Evolutionary conservation across 148 eudicot genomes (phyloP).

Genomic region (Selenicereus undatus): DNA sequence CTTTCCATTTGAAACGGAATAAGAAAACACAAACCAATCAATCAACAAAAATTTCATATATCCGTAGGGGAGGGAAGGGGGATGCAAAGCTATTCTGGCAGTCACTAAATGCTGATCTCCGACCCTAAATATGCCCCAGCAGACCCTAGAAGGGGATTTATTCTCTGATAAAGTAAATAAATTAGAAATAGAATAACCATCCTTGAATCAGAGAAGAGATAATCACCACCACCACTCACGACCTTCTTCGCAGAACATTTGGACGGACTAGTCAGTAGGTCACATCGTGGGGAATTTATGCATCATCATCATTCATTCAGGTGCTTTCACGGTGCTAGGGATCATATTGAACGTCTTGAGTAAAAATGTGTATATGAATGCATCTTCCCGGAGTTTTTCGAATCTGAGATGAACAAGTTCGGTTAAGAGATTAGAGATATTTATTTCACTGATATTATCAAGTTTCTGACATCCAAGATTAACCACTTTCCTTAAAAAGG

Average conservation of each 20-base stretch:
- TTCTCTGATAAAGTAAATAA: too few relatives aligned
- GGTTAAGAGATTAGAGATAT: neutral
- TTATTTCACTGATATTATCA: neutral
- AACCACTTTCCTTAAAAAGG: neutral
- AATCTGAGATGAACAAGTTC: constrained; percentile 34
- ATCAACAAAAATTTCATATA: too few relatives aligned
- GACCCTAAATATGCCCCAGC: too few relatives aligned
- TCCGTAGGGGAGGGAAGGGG: too few relatives aligned
- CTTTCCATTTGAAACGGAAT: too few relatives aligned
- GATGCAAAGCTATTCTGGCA: too few relatives aligned
- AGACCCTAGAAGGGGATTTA: too few relatives aligned
- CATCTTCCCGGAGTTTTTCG: constrained; percentile 57
- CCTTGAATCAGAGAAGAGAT: too few relatives aligned
- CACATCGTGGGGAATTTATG: neutral
- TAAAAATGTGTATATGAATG: constrained; percentile 43
- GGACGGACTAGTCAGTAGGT: neutral
- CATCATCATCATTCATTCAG: constrained; percentile 10
- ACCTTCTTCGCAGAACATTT: neutral
- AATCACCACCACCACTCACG: neutral
- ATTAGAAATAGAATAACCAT: too few relatives aligned
- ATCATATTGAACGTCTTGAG: constrained; percentile 50
- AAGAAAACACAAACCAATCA: too few relatives aligned
- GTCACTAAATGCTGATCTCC: too few relatives aligned
- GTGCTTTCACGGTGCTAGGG: constrained; percentile 14
- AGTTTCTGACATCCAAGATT: neutral